Base-by-base conservation (phyloP, 1,284 basidiomycete genomes). In the Rhodotorula sp. region DNA sequence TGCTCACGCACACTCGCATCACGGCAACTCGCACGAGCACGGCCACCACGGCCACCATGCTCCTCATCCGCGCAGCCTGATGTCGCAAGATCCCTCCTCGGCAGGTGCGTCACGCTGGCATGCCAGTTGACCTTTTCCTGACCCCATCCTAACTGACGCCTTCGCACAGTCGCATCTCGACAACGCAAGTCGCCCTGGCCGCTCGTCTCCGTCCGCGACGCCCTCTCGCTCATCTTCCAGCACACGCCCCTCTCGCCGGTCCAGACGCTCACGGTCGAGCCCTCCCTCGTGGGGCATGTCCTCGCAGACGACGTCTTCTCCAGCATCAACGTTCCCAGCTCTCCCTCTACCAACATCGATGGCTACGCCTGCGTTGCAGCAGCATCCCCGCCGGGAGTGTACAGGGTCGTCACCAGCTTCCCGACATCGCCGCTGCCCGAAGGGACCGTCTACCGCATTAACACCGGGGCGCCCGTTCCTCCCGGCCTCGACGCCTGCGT, bases 391-490 rank as follows among this genome's bases (percentile, higher is more conserved):
- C 66, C 82, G 6, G 90, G 88, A 6, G 80, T 84, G 10, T 93
- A 91, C 81, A 82, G 82, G n/a, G 90, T 92, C 10, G 78, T 90
- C 29, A 91, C 88, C 24, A 71, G 73, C 58, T 69, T 73, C 73
- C 68, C 64, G n/a, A 39, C 84, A 86, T 74, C 48, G 77, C 47
- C 47, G 76, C 78, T 90, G 3, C 86, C 87, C 0, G 70, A 77
- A 7, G 85, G 84, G 10, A 81, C 80, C 15, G 84, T 91, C 64
- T 90, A 87, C 78, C 86, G 90, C 55, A 86, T 93, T 79, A 91
- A 90, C 80, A 90, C 89, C 1, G 89, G 91, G 10, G 88, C 86
- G 2, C 86, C 90, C 0, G 81, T 94, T 2, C 92, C 92, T 0
- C 78, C 80, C 0, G 90, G 89, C 3, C 82, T 89, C 11, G 88